phyloP scores from a whole-genome alignment of 768 basidiomycete species.

The Glaciozyma antarctica region DNA sequence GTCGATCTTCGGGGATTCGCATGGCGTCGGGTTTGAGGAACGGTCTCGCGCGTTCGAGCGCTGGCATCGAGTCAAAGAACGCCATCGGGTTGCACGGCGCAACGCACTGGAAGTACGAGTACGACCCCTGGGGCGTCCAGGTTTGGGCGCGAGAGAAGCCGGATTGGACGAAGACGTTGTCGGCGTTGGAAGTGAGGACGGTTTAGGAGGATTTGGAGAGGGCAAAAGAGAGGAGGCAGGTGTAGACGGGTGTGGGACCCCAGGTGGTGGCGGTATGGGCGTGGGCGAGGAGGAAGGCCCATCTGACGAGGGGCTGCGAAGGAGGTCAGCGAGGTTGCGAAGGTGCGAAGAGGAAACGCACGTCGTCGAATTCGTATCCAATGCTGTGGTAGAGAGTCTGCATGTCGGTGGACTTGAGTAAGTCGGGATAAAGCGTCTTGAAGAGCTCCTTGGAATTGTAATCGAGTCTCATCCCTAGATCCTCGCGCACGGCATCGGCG shows the following conservation, averaged over 20 bases:
- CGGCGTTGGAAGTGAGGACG: constrained; percentile 12
- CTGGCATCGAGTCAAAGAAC: neutral
- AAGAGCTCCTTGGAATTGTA: constrained; percentile 6
- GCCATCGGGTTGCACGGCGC: neutral
- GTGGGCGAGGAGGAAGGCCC: constrained; percentile 9
- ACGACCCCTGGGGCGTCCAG: constrained; percentile 5
- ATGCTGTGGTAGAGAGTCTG: constrained; percentile 1
- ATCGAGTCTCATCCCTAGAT: constrained; percentile 1
- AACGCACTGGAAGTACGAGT: constrained; percentile 9
- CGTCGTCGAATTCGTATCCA: constrained; percentile 6
- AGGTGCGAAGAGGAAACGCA: neutral
- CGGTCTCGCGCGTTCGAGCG: neutral
- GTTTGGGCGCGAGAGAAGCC: neutral
- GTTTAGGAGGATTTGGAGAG: neutral
- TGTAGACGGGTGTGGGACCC: constrained; percentile 1
- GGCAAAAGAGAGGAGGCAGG: neutral
- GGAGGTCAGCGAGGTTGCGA: neutral
- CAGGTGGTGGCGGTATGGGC: neutral
- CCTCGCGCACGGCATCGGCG: neutral
- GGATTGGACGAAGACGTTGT: constrained; percentile 1
- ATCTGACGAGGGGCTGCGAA: constrained; percentile 6
- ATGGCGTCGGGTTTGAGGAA: neutral
- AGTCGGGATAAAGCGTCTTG: constrained; percentile 1
- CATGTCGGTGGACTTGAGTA: neutral
- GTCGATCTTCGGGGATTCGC: constrained; percentile 4